Base-by-base conservation (phyloP, 2,329 filamentous ascomycete genomes). In the Thelonectria olida region DNA sequence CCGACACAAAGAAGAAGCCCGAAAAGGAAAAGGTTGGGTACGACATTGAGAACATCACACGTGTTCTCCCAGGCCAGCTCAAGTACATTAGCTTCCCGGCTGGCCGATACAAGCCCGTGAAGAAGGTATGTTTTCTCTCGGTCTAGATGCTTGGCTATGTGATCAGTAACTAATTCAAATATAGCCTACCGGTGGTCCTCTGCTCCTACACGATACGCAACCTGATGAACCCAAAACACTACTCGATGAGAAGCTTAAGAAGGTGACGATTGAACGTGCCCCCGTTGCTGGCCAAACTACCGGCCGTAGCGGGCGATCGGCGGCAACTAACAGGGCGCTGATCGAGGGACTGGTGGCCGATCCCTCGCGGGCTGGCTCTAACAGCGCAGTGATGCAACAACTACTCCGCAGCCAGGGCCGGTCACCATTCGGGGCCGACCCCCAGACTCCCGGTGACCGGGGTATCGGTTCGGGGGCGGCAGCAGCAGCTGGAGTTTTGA, bases 21-120 rank as follows among this genome's bases (percentile, higher is more conserved):
- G 93, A 97, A 79, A 96, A 96, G 82, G 96, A 99, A 82, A 98
- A 97, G 86, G 87, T 97, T 61, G 96, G 96, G 69, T 97, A 96
- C 76, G 93, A 97, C 66, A 86, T 99, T 64, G 92, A 96, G 75
- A 99, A 99, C 83, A 96, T 99, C 93, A 96, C 92, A 55, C 88
- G 96, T 71, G 93, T 99, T 34, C 87, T 99, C 48, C 96, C 94
- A 1, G 88, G 88, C 47, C 96, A 99, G 81, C 87, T 98, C 73
- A 97, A 97, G 82, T 97, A 95, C 78, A 92, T 99, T 74, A 97
- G 89, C 78, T 97, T 99, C 84, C 88, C 92, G 49, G 87, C 92
- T 65, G 92, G 92, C 45, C 90, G 96, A 70, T 99, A 97, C 80
- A 92, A 92, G 84, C 95, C 96, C 34, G 94, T 98, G 62, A 88